Evolutionary conservation across 2,329 filamentous ascomycete species (phyloP), one percentile per base, ranked within the genome.

Genomic region (Neonectria hederae): DNA sequence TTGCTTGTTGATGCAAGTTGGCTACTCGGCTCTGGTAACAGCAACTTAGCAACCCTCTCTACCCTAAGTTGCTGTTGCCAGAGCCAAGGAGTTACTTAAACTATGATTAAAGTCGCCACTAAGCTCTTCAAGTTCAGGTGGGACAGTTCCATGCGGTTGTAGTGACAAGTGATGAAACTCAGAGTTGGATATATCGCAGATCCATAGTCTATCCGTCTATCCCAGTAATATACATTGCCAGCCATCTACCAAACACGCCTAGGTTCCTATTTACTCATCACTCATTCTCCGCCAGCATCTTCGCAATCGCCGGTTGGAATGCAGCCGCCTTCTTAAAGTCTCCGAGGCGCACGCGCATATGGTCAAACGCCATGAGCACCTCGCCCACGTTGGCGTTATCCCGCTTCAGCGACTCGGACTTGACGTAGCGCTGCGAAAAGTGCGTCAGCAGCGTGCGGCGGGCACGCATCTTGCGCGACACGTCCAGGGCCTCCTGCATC

Each of bases 361-460:
- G 89, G 74, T 96, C 92, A 76, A 93, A 93, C 2, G 90, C 92
- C 60, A 94, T 85, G 62, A 92, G 83, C 17, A 93, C 87, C 40
- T 78, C 75, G 63, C 79, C 77, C 58, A 71, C 65, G 65, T 63
- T 68, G 35, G 88, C 83, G 17, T 54, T 63, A 7, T 68, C 65
- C 22, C 69, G 48, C 22, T 72, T 69, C 60, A 80, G 65, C 48
- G 76, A 75, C 28, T 77, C 76, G 13, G 75, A 63, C 79, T 95
- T 95, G 73, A 93, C 91, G 78, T 99, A 99, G 8, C 96, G 86
- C 81, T 99, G 96, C 59, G 90, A 94, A 80, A 99, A 99, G 78
- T 99, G 96, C 8, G 96, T 99, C 53, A 99, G 84, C 59, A 99
- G 81, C 17, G 96, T 90, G 17, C 92, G 85, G 68, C 90, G 87